Evolutionary conservation across 768 basidiomycete genomes (phyloP).

Genomic region (Leucocoprinus leucothites): DNA sequence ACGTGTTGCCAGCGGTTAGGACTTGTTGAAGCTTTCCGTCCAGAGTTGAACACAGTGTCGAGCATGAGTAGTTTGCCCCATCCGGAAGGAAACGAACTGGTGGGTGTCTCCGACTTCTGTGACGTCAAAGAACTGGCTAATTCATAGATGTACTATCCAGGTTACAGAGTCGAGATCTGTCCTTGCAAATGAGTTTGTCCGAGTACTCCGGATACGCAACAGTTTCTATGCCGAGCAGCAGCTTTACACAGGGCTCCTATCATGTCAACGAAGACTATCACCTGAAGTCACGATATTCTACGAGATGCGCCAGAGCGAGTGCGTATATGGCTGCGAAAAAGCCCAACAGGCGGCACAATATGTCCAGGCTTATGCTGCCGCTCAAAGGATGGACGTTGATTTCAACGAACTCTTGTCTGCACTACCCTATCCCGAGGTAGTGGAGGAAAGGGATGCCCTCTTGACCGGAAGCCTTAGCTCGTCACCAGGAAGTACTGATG

Average conservation of each 20-base stretch:
- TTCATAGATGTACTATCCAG: not conserved
- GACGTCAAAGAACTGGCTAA: not conserved
- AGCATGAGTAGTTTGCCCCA: slow-evolving; percentile 8
- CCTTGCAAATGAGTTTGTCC: slow-evolving; percentile 8
- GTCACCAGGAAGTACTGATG: not conserved
- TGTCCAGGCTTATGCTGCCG: not conserved
- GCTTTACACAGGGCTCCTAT: slow-evolving; percentile 3
- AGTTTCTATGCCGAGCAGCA: slow-evolving; percentile 11
- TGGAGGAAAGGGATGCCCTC: slow-evolving; percentile 1
- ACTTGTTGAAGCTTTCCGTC: slow-evolving; percentile 4
- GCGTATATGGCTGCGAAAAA: slow-evolving; percentile 9
- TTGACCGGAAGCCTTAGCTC: not conserved
- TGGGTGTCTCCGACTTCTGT: not conserved
- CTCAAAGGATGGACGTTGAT: not conserved
- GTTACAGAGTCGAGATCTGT: slow-evolving; percentile 8
- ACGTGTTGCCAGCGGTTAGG: slow-evolving; percentile 3
- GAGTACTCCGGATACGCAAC: slow-evolving; percentile 10
- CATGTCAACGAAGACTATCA: not conserved
- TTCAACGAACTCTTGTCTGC: not conserved
- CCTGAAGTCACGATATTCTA: slow-evolving; percentile 9
- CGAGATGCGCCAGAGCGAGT: slow-evolving; percentile 12
- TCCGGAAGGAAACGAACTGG: slow-evolving; percentile 6
- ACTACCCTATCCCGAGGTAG: slow-evolving; percentile 7
- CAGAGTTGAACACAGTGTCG: slow-evolving; percentile 5
- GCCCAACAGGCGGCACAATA: slow-evolving; percentile 6